Evolutionary conservation across 116 monocot species (phyloP).

Genomic region (Posidonia oceanica): DNA sequence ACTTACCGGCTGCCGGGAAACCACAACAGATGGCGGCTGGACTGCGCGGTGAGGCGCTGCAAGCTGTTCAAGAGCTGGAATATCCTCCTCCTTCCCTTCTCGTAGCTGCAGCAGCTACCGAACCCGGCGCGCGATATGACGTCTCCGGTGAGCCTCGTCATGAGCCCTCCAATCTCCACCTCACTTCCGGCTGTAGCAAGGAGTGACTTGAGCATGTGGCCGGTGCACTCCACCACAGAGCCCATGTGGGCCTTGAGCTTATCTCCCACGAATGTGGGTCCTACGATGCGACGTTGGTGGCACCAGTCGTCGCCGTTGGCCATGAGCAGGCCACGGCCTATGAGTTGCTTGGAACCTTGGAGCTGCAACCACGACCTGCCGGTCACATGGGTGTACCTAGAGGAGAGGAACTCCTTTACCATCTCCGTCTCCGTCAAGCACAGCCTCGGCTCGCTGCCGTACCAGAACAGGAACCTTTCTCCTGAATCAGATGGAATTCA

Average conservation of each 20-base stretch:
- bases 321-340: conserved; percentile 77
- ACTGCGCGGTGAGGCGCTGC: conserved; percentile 63
- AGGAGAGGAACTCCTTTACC: conserved; percentile 80
- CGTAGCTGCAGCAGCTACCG: conserved; percentile 79
- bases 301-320: conserved; percentile 82
- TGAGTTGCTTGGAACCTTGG: conserved; percentile 72
- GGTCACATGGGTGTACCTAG: conserved; percentile 42
- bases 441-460: conserved; percentile 84
- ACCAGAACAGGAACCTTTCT: conserved; percentile 72
- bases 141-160: conserved; percentile 67
- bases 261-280: conserved; percentile 74
- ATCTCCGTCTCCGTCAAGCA: conserved; percentile 70
- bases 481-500: conserved; percentile 20
- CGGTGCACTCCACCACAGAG: conserved; percentile 82
- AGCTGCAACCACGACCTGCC: conserved; percentile 87
- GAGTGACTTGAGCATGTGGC: conserved; percentile 27
- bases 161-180: conserved; percentile 71
- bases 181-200: conserved; percentile 20
- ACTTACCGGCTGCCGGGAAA: conserved; percentile 85
- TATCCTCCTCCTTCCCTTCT: conserved; percentile 56
- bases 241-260: conserved; percentile 66
- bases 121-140: conserved; percentile 78
- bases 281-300: conserved; percentile 78
- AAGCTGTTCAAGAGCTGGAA: conserved; percentile 54
- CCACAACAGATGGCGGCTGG: conserved; percentile 82